Conservation (phyloP, 2,329 filamentous ascomycete genomes). For the Ceratocystiopsis sp. region DNA sequence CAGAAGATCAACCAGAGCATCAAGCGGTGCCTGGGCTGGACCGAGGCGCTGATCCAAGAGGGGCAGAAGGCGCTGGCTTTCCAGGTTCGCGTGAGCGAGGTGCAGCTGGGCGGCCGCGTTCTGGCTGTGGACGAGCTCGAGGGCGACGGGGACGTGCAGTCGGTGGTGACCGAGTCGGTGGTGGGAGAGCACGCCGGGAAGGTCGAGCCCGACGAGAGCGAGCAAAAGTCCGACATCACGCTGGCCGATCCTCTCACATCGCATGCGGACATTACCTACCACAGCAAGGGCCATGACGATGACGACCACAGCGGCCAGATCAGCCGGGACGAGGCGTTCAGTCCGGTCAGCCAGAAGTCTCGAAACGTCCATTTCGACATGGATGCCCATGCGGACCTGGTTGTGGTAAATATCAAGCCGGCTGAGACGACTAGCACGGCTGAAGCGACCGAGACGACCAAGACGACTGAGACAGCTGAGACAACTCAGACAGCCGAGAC, state of each 20-base stretch:
- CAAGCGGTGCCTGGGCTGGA: conserved; percentile 75
- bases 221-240: neutral
- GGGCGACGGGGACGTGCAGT: conserved; percentile 8
- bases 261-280: neutral
- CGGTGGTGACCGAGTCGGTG: too few relatives aligned
- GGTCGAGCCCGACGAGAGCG: neutral
- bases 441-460: too few relatives aligned
- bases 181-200: neutral
- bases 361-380: conserved; percentile 3
- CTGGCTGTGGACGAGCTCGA: conserved; percentile 51
- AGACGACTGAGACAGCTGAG: too few relatives aligned
- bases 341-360: conserved; percentile 1
- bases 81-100: conserved; percentile 58
- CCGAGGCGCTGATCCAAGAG: conserved; percentile 78
- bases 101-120: conserved; percentile 67
- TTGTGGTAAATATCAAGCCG: too few relatives aligned
- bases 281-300: neutral
- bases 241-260: too few relatives aligned
- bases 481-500: too few relatives aligned
- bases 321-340: conserved; percentile 2
- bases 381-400: neutral
- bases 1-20: conserved; percentile 93
- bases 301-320: neutral
- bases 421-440: too few relatives aligned
- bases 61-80: conserved; percentile 73